Evolutionary conservation across 2,329 filamentous ascomycete genomes (phyloP).

Genomic region (Stagonosporopsis vannaccii): DNA sequence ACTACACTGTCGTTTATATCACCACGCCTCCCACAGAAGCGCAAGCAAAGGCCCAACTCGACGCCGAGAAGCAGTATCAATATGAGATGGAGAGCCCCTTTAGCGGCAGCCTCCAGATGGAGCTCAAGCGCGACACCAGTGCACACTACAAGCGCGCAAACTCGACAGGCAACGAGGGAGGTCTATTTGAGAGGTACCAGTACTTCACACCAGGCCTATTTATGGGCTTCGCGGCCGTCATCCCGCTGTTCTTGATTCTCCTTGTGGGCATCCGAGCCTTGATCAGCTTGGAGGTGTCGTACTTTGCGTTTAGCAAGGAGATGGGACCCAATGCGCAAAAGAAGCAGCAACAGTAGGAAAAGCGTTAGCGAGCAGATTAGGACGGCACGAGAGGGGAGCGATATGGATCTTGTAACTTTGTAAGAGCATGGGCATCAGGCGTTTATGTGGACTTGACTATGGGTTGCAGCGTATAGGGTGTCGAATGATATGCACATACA

Average conservation of each 20-base stretch:
- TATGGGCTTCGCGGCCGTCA: constrained; percentile 76
- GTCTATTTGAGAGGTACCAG: constrained; percentile 89
- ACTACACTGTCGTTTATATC: constrained; percentile 79
- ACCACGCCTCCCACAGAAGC: constrained; percentile 63
- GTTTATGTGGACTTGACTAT: constrained; percentile 18
- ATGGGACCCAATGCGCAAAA: constrained; percentile 89
- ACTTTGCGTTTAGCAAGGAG: constrained; percentile 96
- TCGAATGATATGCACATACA: constrained; percentile 7
- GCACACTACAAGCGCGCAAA: constrained; percentile 38
- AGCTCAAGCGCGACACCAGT: constrained; percentile 72
- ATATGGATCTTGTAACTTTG: constrained; percentile 23
- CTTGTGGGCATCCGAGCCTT: constrained; percentile 80
- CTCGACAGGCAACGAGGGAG: constrained; percentile 32
- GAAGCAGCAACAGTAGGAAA: constrained; percentile 63
- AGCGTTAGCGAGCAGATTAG: not conserved
- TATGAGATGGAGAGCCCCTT: constrained; percentile 74
- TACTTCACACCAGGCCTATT: constrained; percentile 93
- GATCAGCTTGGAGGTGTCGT: constrained; percentile 83
- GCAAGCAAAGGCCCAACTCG: constrained; percentile 32
- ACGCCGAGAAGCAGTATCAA: constrained; percentile 26
- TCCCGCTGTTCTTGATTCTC: constrained; percentile 79
- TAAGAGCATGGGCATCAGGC: constrained; percentile 27
- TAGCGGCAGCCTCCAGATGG: constrained; percentile 69
- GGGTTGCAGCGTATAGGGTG: constrained; percentile 4
- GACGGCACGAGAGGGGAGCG: not conserved